Evolutionary conservation across 768 basidiomycete species (phyloP).

Genomic region (Termitomyces heimii): DNA sequence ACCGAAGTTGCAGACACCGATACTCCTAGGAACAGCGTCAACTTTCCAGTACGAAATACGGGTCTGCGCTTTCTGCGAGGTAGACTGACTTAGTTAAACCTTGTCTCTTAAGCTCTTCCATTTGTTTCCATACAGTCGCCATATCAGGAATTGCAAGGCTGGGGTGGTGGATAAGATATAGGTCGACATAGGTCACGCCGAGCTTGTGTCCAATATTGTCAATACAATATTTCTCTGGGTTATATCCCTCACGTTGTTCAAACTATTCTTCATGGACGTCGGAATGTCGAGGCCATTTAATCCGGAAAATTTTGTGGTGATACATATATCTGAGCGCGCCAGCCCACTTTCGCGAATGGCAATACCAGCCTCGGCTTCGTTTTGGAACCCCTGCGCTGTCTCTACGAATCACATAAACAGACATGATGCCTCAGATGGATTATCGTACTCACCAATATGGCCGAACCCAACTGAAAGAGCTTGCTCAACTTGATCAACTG

Average conservation of each 20-base stretch:
- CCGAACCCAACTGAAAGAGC: slow-evolving; percentile 56
- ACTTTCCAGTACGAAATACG: neutral
- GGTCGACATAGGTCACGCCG: slow-evolving; percentile 52
- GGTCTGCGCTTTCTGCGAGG: neutral
- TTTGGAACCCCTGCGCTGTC: slow-evolving; percentile 52
- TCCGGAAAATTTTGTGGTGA: slow-evolving; percentile 49
- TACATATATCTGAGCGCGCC: slow-evolving; percentile 36
- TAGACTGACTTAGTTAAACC: slow-evolving; percentile 33
- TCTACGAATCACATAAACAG: slow-evolving; percentile 27
- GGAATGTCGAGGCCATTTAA: slow-evolving; percentile 9
- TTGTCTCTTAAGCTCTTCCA: slow-evolving; percentile 46
- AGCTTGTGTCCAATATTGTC: slow-evolving; percentile 34
- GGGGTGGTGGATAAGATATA: slow-evolving; percentile 67
- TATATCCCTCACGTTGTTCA: slow-evolving; percentile 36
- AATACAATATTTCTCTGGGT: neutral
- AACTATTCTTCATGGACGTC: slow-evolving; percentile 36
- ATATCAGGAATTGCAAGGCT: slow-evolving; percentile 21
- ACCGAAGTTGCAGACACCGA: slow-evolving; percentile 64
- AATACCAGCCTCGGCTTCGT: slow-evolving; percentile 31
- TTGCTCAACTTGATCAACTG: slow-evolving; percentile 52
- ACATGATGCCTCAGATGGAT: neutral
- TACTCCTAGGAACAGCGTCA: neutral
- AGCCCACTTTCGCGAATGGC: slow-evolving; percentile 44
- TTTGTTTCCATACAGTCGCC: slow-evolving; percentile 43
- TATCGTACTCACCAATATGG: slow-evolving; percentile 45